phyloP scores from a whole-genome alignment of 768 basidiomycete species.

The Boletus reticuloceps region DNA sequence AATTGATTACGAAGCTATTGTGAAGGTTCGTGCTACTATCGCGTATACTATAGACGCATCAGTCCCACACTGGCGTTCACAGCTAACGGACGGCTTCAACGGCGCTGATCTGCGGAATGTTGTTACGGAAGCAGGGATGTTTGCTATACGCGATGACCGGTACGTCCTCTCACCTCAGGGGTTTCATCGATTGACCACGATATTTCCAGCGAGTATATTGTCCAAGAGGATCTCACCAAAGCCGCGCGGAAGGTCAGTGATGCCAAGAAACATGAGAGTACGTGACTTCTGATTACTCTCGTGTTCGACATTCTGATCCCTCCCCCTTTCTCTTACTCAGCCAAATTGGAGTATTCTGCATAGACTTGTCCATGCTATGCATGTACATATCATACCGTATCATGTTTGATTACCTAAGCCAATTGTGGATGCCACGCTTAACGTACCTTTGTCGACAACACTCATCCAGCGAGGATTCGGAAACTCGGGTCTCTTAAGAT shows the following conservation, averaged over 20 bases:
- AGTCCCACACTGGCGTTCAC: slow-evolving; percentile 4
- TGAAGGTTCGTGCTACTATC: slow-evolving; percentile 59
- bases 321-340: slow-evolving; percentile 14
- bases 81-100: slow-evolving; percentile 91
- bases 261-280: slow-evolving; percentile 97
- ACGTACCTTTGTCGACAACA: neutral
- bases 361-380: slow-evolving; percentile 17
- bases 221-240: slow-evolving; percentile 95
- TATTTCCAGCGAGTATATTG: slow-evolving; percentile 70
- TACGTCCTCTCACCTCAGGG: slow-evolving; percentile 29
- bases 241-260: slow-evolving; percentile 94
- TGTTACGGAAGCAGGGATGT: slow-evolving; percentile 96
- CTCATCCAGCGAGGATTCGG: neutral
- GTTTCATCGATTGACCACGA: slow-evolving; percentile 1
- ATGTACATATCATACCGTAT: slow-evolving; percentile 31
- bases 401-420: slow-evolving; percentile 14
- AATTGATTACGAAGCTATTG: slow-evolving; percentile 97
- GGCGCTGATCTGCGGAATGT: slow-evolving; percentile 96
- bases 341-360: slow-evolving; percentile 45
- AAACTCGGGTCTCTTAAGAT: neutral
- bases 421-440: neutral
- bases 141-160: slow-evolving; percentile 96
- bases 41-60: neutral
- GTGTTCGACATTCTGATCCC: neutral
- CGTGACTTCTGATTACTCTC: slow-evolving; percentile 29